Base-by-base conservation (phyloP, 164 flowering plant genomes). In the Aristolochia fimbriata region DNA sequence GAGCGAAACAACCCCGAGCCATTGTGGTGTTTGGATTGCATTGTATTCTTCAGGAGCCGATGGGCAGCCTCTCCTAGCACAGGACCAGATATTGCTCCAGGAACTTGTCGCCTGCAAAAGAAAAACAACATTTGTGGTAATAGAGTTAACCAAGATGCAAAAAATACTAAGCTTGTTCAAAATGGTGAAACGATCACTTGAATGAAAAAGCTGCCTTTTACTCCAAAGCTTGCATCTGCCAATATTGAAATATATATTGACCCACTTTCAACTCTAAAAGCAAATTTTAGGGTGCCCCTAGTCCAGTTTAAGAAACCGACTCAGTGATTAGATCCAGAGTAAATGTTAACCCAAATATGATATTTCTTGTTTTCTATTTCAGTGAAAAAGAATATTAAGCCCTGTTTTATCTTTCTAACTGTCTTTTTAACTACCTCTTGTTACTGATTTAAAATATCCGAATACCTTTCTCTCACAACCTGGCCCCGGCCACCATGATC, bases 61-160 rank as follows among this genome's bases (percentile, higher is more conserved):
- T 85, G 88, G 41, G 97, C 92, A 46, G 99, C 99, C 77, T 91
- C 95, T 60, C 96, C 97, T 68, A 93, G 65, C 23, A 52, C 47
- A 62, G 83, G 80, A 23, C 97, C 99, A 63, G 78, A 76, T 59
- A 93, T 83, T 17, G 93, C 95, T 24, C 88, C 82, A 24, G 87
- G 76, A 24, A 85, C 81, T 65, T 74, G 93, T 33, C 81, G 83
- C 82, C 99, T 93, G 77, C n/a, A 66, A 74, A 30, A 5, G 17
- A 10, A 16, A 50, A 64, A 21, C 15, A 52, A 4, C 13, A 14
- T 17, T 20, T 4, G 52, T 49, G 22, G 48, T 52, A 47, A 11
- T 15, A 33, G 3, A 13, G 61, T 49, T 46, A 63, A 19, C 51
- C 23, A 11, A 20, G 47, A 23, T 47, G 37, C 51, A 20, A 16